A percentile compares a stretch with the other conserved stretches of the same genome.
These are phyloP conservation scores for Penicillium brevicompactum DNA, from an alignment of 2,329 filamentous ascomycete species.

Conservation along the genomic window DNA sequence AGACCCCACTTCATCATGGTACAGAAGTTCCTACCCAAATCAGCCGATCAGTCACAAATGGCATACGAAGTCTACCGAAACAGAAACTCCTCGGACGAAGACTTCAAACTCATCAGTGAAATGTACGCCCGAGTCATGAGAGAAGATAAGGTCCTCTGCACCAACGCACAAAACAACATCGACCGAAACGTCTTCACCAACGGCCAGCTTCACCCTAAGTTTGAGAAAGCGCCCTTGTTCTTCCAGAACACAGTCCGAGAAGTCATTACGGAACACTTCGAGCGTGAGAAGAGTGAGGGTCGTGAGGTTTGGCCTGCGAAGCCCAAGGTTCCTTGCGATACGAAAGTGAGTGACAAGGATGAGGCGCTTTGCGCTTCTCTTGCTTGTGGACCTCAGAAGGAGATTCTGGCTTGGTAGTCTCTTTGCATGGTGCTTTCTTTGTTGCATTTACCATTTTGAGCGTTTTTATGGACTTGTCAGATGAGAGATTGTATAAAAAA, in stretches of 20 bases:
- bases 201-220: slow-evolving; percentile 63
- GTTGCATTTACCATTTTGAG: neutral
- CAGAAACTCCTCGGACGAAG: slow-evolving; percentile 60
- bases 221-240: slow-evolving; percentile 62
- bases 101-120: slow-evolving; percentile 59
- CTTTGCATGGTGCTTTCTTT: neutral
- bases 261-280: slow-evolving; percentile 50
- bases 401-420: slow-evolving; percentile 27
- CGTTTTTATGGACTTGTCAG: neutral
- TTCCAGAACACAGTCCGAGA: slow-evolving; percentile 58
- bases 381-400: slow-evolving; percentile 25
- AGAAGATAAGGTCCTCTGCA: slow-evolving; percentile 66
- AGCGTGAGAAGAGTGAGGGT: slow-evolving; percentile 48
- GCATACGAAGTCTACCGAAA: slow-evolving; percentile 66
- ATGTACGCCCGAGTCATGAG: slow-evolving; percentile 67
- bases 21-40: slow-evolving; percentile 62
- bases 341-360: slow-evolving; percentile 25
- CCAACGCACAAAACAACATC: slow-evolving; percentile 62
- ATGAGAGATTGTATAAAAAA: neutral
- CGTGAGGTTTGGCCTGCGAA: slow-evolving; percentile 57
- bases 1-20: slow-evolving; percentile 67
- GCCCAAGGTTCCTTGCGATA: slow-evolving; percentile 26
- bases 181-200: slow-evolving; percentile 64
- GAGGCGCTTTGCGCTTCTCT: slow-evolving; percentile 26
- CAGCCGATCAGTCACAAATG: slow-evolving; percentile 56